Evolutionary conservation across 2,329 filamentous ascomycete genomes (phyloP).

Genomic region (Cytospora leucostoma): DNA sequence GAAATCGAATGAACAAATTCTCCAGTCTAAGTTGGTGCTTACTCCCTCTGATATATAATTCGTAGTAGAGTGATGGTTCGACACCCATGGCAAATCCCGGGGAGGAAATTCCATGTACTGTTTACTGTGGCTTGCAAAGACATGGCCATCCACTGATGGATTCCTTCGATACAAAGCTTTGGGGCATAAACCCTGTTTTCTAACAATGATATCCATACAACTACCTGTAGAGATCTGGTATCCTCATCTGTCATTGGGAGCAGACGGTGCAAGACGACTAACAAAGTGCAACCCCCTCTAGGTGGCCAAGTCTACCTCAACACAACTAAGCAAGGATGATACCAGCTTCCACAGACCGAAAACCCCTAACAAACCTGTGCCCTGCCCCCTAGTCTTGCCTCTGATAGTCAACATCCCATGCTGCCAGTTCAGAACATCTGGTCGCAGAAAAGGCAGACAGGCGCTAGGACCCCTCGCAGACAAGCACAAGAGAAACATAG

Average conservation of each 20-base stretch:
- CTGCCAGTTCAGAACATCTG: not conserved
- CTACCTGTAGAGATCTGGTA: conserved; percentile 6
- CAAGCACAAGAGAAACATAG: not conserved
- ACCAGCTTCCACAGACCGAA: not conserved
- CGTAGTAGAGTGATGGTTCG: not conserved
- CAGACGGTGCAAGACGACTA: not conserved
- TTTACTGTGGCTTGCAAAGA: not conserved
- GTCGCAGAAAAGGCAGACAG: not conserved
- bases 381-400: not conserved
- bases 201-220: conserved; percentile 20
- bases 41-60: not conserved
- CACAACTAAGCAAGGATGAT: conserved; percentile 1
- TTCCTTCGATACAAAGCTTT: not conserved
- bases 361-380: not conserved
- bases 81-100: too few species aligned
- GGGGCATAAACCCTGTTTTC: not conserved
- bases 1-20: too few species aligned
- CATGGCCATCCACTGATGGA: not conserved
- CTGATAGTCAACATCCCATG: not conserved
- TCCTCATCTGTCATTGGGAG: not conserved
- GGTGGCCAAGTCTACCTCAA: conserved; percentile 23
- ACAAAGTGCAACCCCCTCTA: conserved; percentile 12
- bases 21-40: not conserved
- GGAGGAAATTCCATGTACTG: too few species aligned
- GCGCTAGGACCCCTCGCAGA: not conserved